A percentile compares a stretch with the other conserved stretches of the same genome.
These are phyloP conservation scores for Cytospora schulzeri DNA, from an alignment of 2,329 filamentous ascomycete species.

Conservation along the genomic window DNA sequence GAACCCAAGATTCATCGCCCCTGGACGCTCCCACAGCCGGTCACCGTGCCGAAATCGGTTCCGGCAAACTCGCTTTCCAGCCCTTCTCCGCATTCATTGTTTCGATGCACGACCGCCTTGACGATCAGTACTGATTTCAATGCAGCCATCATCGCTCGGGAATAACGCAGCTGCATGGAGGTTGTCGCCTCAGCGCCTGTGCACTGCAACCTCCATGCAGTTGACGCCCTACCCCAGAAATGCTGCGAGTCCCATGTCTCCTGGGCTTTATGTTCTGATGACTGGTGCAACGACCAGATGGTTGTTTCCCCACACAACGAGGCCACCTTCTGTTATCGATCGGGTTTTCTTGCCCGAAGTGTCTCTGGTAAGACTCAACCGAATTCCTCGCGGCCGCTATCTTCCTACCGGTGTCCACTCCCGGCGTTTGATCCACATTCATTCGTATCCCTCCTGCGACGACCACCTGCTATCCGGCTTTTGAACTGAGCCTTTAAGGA, in stretches of 20 bases:
- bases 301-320: conserved; percentile 1
- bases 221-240: conserved; percentile 12
- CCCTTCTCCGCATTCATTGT: neutral
- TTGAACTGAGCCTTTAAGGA: neutral
- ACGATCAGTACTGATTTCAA: neutral
- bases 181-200: neutral
- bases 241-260: neutral
- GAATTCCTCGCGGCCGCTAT: neutral
- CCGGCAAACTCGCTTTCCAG: neutral
- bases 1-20: no score
- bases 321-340: conserved; percentile 5
- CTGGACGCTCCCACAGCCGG: neutral
- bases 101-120: neutral
- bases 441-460: neutral
- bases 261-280: neutral
- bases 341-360: conserved; percentile 6
- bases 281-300: neutral
- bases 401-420: neutral
- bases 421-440: neutral
- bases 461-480: neutral
- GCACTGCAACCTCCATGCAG: neutral
- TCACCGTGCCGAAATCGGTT: conserved; percentile 22
- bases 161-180: neutral
- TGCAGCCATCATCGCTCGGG: conserved; percentile 1
- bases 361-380: neutral